These are phyloP conservation scores for Phialophora verrucosa DNA, from an alignment of 2,329 filamentous ascomycete species.

Conservation along the genomic window DNA sequence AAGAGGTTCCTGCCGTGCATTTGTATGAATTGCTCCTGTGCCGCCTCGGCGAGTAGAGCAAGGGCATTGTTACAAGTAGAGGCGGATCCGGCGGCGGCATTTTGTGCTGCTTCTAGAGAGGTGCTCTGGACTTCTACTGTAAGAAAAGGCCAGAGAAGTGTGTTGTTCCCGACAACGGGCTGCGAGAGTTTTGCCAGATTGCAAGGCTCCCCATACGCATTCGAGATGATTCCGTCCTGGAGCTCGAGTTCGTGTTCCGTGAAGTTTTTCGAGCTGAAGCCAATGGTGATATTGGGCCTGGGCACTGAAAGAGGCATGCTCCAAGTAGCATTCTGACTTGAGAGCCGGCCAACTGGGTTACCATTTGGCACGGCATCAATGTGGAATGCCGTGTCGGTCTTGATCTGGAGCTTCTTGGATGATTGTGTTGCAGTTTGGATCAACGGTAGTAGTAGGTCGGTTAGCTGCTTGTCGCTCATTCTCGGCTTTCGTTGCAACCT, in stretches of 20 bases:
- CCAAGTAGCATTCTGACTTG: conserved; percentile 12
- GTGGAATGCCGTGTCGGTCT: conserved; percentile 22
- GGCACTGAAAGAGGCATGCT: conserved; percentile 29
- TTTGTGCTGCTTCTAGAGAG: conserved; percentile 24
- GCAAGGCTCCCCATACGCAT: conserved; percentile 24
- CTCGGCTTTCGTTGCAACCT: conserved; percentile 24
- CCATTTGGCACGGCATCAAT: conserved; percentile 29
- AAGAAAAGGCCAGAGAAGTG: conserved; percentile 35
- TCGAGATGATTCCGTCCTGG: conserved; percentile 32
- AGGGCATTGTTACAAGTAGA: conserved; percentile 34
- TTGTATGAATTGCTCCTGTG: conserved; percentile 18
- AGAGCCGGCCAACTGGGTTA: conserved; percentile 4
- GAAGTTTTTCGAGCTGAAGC: conserved; percentile 30
- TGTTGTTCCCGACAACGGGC: conserved; percentile 17
- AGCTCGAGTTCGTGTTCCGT: conserved; percentile 27
- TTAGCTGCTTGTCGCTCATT: conserved; percentile 17
- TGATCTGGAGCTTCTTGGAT: conserved; percentile 21
- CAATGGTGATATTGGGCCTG: conserved; percentile 29
- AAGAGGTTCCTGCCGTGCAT: conserved; percentile 17
- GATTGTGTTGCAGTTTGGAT: conserved; percentile 24
- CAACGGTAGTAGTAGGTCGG: conserved; percentile 24
- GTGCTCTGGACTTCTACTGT: conserved; percentile 28
- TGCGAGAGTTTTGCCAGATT: conserved; percentile 33
- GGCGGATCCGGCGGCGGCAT: conserved; percentile 29
- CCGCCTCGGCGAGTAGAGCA: conserved; percentile 25